Evolutionary conservation across 257 asterid genomes (phyloP).

Genomic region (Marsdenia floribunda): DNA sequence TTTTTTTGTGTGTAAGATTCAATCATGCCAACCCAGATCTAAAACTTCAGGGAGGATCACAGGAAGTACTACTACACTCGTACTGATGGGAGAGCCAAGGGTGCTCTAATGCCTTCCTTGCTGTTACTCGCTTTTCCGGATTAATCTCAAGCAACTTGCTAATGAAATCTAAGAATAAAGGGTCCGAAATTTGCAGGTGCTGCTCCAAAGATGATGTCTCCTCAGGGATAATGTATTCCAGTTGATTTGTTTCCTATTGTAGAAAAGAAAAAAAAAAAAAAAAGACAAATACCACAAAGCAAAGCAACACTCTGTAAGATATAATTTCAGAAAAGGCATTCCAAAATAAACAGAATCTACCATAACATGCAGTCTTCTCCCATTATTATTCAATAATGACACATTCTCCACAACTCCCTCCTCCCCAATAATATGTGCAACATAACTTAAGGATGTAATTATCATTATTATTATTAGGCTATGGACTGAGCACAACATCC

Average conservation of each 20-base stretch:
- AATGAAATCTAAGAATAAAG: slow-evolving; percentile 52
- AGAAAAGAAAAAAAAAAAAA: not conserved
- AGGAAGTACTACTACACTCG: slow-evolving; percentile 21
- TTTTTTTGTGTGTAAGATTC: not conserved
- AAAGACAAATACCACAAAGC: not conserved
- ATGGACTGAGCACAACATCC: not conserved
- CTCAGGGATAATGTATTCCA: slow-evolving; percentile 68
- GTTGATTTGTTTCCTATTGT: slow-evolving; percentile 50
- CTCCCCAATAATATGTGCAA: not conserved
- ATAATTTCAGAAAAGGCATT: not conserved
- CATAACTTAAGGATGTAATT: not conserved
- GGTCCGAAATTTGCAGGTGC: slow-evolving; percentile 56
- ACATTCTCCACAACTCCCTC: not conserved
- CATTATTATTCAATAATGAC: not conserved
- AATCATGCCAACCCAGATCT: not conserved
- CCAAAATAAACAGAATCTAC: not conserved
- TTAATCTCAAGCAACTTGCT: slow-evolving; percentile 62
- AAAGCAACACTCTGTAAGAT: not conserved
- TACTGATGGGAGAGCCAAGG: slow-evolving; percentile 68
- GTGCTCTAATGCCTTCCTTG: slow-evolving; percentile 64
- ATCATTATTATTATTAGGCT: not conserved
- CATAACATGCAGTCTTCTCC: not conserved
- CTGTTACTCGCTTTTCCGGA: slow-evolving; percentile 66
- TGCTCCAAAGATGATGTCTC: slow-evolving; percentile 59
- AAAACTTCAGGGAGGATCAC: slow-evolving; percentile 8